phyloP scores from a whole-genome alignment of 805 yeast genomes.

The Candida cerambycidarum region DNA sequence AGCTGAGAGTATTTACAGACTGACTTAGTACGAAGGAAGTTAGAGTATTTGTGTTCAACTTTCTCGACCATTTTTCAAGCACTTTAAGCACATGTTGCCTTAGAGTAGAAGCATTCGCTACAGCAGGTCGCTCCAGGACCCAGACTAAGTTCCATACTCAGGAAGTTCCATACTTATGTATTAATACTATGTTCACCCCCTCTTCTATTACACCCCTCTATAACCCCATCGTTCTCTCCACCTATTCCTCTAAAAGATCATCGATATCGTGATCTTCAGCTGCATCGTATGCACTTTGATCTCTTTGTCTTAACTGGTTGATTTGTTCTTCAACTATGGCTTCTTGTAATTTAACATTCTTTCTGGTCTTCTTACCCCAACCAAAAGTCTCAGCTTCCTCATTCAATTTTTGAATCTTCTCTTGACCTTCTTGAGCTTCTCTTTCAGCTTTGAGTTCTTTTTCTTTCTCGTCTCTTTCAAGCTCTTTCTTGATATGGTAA shows the following conservation, averaged over 20 bases:
- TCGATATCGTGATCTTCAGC: conserved; percentile 67
- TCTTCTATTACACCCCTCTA: no score
- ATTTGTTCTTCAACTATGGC: conserved; percentile 49
- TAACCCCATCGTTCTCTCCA: no score
- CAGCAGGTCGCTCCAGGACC: no score
- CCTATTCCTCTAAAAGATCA: conserved; percentile 68
- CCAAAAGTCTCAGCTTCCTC: conserved; percentile 57
- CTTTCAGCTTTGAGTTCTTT: conserved; percentile 36
- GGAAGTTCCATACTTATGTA: no score
- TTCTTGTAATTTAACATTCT: conserved; percentile 54
- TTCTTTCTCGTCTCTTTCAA: conserved; percentile 47
- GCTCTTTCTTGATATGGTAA: conserved; percentile 48
- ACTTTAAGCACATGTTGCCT: no score
- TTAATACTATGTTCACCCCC: no score
- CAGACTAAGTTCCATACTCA: no score
- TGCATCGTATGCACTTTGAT: conserved; percentile 46
- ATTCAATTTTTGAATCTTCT: conserved; percentile 26
- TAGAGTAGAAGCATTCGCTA: no score
- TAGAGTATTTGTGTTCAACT: no score
- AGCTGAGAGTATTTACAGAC: no score
- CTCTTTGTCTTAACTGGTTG: conserved; percentile 37
- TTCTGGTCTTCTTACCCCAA: conserved; percentile 78
- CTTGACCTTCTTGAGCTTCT: conserved; percentile 36
- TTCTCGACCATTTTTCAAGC: no score
- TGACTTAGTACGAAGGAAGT: no score